A percentile compares a stretch with the other conserved stretches of the same genome.
These are phyloP conservation scores for Schoenoplectus tabernaemontani DNA, from an alignment of 202 grass and related monocot species.

Conservation along the genomic window DNA sequence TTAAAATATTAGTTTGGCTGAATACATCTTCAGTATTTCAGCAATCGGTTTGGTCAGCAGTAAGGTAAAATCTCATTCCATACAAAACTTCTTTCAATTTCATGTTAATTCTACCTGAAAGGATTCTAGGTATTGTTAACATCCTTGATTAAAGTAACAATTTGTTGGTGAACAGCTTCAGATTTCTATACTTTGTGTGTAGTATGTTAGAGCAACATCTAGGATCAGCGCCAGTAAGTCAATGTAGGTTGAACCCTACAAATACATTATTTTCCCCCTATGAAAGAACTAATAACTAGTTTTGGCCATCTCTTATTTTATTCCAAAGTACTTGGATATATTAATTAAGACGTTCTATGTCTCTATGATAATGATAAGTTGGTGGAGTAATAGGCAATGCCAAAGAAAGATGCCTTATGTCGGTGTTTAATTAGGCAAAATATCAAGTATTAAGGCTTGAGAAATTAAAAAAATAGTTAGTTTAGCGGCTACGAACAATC, in stretches of 20 bases:
- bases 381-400: neutral
- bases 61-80: neutral
- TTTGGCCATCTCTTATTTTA: neutral
- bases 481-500: too few relatives aligned
- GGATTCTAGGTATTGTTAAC: neutral
- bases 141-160: constrained; percentile 2
- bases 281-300: neutral
- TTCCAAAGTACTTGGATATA: neutral
- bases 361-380: neutral
- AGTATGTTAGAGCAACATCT: constrained; percentile 18
- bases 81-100: neutral
- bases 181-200: constrained; percentile 22
- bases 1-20: neutral
- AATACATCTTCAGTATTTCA: neutral
- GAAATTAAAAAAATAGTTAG: too few relatives aligned
- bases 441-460: too few relatives aligned
- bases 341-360: neutral
- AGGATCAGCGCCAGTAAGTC: constrained; percentile 14
- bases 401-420: constrained; percentile 10
- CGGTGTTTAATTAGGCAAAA: neutral
- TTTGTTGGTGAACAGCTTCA: neutral
- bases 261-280: neutral
- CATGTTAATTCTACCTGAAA: neutral
- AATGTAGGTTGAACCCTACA: constrained; percentile 3
- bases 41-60: neutral